Evolutionary conservation across 2,329 filamentous ascomycete genomes (phyloP).

Genomic region (Fusarium nurragi): DNA sequence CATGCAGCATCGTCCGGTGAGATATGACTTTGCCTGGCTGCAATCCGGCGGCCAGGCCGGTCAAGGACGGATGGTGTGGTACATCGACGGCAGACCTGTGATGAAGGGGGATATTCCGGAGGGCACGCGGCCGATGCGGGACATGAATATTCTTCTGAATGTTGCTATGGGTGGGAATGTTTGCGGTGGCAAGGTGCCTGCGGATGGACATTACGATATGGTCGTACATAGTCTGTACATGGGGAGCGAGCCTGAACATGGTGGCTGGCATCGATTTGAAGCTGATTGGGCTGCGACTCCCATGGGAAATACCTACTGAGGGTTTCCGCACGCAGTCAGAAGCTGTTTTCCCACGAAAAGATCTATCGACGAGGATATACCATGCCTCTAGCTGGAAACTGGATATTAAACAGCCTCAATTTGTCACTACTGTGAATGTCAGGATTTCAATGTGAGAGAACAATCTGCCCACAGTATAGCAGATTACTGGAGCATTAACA

Average conservation of each 20-base stretch:
- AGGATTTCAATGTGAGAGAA: too few relatives aligned
- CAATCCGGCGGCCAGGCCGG: constrained; percentile 54
- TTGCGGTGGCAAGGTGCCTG: constrained; percentile 60
- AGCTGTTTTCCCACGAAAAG: background rate
- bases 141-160: constrained; percentile 66
- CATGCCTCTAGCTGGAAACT: background rate
- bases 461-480: too few relatives aligned
- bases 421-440: too few relatives aligned
- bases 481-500: too few relatives aligned
- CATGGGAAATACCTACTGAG: constrained; percentile 48
- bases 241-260: constrained; percentile 59
- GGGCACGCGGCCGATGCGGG: constrained; percentile 63
- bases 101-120: constrained; percentile 65
- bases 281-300: constrained; percentile 55
- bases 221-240: constrained; percentile 63
- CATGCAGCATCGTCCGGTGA: constrained; percentile 58
- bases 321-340: background rate
- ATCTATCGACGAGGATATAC: background rate
- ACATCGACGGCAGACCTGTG: constrained; percentile 64
- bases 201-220: constrained; percentile 65
- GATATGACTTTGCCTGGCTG: constrained; percentile 67
- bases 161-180: constrained; percentile 71
- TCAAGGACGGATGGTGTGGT: constrained; percentile 64
- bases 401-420: background rate
- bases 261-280: constrained; percentile 65